Conservation (phyloP, 1,139 yeast species). For the Zygoascus meyerae region DNA sequence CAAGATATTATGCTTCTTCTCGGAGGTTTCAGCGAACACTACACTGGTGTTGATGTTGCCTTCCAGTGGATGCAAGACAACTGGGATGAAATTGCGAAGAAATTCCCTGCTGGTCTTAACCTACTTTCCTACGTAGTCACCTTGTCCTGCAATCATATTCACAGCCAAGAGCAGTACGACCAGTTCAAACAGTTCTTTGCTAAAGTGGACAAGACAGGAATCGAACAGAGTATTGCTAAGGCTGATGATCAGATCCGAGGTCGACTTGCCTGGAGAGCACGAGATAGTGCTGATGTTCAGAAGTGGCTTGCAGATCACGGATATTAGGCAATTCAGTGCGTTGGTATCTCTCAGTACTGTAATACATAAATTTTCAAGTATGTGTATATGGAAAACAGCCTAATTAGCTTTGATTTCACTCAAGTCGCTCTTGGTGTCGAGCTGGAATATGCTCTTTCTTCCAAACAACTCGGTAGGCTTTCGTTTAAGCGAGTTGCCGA, state of each 20-base stretch:
- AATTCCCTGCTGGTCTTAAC: constrained; percentile 52
- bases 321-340: background rate
- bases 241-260: constrained; percentile 29
- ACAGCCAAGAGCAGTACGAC: constrained; percentile 39
- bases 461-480: constrained; percentile 38
- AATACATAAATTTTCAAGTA: background rate
- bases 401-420: background rate
- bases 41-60: constrained; percentile 55
- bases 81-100: constrained; percentile 44
- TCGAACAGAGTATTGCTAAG: constrained; percentile 32
- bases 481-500: constrained; percentile 37
- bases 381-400: background rate
- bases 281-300: constrained; percentile 32
- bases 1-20: constrained; percentile 76
- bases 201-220: constrained; percentile 46
- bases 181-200: constrained; percentile 50
- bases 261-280: constrained; percentile 29
- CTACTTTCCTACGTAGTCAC: constrained; percentile 61
- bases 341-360: background rate
- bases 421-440: constrained; percentile 6
- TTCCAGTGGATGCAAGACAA: constrained; percentile 54
- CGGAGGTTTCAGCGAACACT: constrained; percentile 59
- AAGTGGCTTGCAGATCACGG: constrained; percentile 22
- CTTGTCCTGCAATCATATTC: constrained; percentile 45
- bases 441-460: constrained; percentile 20